Evolutionary conservation across 495 filamentous ascomycete genomes (phyloP), one percentile per base, ranked within the genome.

Genomic region (Astrothelium subdiscretum): DNA sequence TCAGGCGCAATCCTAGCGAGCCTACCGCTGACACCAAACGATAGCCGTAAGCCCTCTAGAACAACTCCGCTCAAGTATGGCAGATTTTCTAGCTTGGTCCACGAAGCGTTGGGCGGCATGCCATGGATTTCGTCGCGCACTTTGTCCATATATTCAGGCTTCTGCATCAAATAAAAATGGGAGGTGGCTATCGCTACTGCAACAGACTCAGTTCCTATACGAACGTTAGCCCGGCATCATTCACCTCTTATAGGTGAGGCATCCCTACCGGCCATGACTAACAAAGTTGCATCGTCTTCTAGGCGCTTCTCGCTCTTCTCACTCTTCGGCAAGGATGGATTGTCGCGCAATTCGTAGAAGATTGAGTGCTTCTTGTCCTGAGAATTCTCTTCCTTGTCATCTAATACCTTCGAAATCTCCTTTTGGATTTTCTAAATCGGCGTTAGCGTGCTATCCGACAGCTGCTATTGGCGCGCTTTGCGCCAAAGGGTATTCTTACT

Each of bases 31-130:
- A 62, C 59, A 32, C 59, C 59, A 44, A 26, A 62, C 4, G 70
- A 72, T 2, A 81, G 59, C 0, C 82, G 77, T 3, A 83, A 63
- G 1, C 69, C 70, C 68, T 84, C 82, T 27, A 72, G 65, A 15
- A 83, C 70, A 0, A 77, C 73, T 8, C 69, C 80, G 11, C 64
- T 71, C 59, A 84, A 63, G 63, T 82, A 81, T 0, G 81, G 78
- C 29, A 84, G 67, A 32, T 74, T 62, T 63, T 84, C 80, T 29
- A 84, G 69, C 35, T 78, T 69, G 24, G 63, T 61, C 74, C 74
- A 79, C 4, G 74, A 64, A 48, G 43, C 43, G n/a, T 48, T 22
- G 10, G 43, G 43, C 20, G 31, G 15, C 5, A 57, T 57, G 18
- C 29, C 57, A 1, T 24, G 18, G 22, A 68, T 59, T 31, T 67